phyloP scores from a whole-genome alignment of 2,329 filamentous ascomycete genomes.

The Aspergillus pseudotamarii region DNA sequence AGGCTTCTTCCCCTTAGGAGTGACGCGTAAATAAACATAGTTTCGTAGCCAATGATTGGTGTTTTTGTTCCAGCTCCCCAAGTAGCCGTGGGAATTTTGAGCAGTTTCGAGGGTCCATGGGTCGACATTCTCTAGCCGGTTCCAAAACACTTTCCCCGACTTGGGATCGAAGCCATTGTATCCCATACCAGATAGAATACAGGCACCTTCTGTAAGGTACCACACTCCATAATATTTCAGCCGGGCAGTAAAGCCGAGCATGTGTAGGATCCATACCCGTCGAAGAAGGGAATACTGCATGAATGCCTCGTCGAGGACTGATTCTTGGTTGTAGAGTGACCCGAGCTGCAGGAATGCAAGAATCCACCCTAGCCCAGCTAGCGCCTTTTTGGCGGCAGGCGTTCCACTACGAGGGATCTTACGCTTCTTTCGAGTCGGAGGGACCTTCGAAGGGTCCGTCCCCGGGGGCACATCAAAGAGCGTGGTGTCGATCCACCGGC shows the following conservation, averaged over 20 bases:
- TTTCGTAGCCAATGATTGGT: slow-evolving; percentile 96
- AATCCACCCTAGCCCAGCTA: slow-evolving; percentile 77
- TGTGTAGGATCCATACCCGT: slow-evolving; percentile 78
- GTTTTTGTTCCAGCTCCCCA: slow-evolving; percentile 97
- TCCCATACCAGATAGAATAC: slow-evolving; percentile 88
- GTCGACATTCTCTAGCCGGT: slow-evolving; percentile 86
- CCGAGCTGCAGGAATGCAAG: slow-evolving; percentile 74
- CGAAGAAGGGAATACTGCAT: slow-evolving; percentile 68
- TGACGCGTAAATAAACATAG: slow-evolving; percentile 93
- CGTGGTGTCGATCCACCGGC: slow-evolving; percentile 85
- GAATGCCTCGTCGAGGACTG: slow-evolving; percentile 68
- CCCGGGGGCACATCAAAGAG: slow-evolving; percentile 88
- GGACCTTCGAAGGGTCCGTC: slow-evolving; percentile 81
- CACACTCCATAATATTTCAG: slow-evolving; percentile 98
- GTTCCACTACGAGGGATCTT: slow-evolving; percentile 89
- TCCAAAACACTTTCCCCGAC: slow-evolving; percentile 85
- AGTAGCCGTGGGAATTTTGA: slow-evolving; percentile 89
- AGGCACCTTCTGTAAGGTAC: slow-evolving; percentile 89
- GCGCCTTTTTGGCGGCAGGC: slow-evolving; percentile 77
- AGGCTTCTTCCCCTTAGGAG: slow-evolving; percentile 91
- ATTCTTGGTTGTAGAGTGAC: slow-evolving; percentile 64
- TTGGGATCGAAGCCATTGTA: slow-evolving; percentile 89
- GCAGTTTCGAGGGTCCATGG: slow-evolving; percentile 84
- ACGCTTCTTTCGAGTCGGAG: slow-evolving; percentile 83
- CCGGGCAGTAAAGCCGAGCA: slow-evolving; percentile 78